Conservation (phyloP, 225 moss, liverwort and hornwort species). For the Pseudoscleropodium purum region DNA sequence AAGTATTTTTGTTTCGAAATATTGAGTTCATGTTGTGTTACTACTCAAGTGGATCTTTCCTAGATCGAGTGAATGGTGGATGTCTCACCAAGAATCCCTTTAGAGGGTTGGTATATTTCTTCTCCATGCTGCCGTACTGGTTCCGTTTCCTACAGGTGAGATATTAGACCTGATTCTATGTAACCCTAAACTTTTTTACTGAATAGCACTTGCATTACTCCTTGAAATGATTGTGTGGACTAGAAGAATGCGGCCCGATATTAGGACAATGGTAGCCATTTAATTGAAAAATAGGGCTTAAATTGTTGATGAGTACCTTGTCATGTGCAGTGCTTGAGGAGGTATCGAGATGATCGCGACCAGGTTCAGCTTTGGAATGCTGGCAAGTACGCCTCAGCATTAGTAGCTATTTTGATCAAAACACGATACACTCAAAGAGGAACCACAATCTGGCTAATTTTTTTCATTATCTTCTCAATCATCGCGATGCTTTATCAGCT, state of each 20-base stretch:
- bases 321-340: slow-evolving; percentile 45
- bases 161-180: neutral
- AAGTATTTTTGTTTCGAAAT: slow-evolving; percentile 58
- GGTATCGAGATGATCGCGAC: slow-evolving; percentile 52
- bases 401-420: slow-evolving; percentile 45
- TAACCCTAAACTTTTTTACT: neutral
- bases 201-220: neutral
- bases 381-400: slow-evolving; percentile 69
- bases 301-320: neutral
- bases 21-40: slow-evolving; percentile 69
- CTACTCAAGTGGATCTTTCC: slow-evolving; percentile 48
- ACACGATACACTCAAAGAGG: slow-evolving; percentile 20
- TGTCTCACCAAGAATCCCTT: slow-evolving; percentile 45
- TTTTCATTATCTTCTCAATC: slow-evolving; percentile 39
- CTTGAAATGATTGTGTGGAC: neutral
- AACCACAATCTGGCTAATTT: slow-evolving; percentile 28
- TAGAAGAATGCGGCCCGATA: neutral
- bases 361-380: slow-evolving; percentile 53
- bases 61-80: slow-evolving; percentile 28
- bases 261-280: neutral
- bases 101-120: slow-evolving; percentile 32
- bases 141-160: slow-evolving; percentile 80
- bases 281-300: neutral
- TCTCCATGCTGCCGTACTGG: slow-evolving; percentile 80
- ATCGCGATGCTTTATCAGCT: slow-evolving; percentile 59